Evolutionary conservation across 768 basidiomycete genomes (phyloP).

Genomic region (Lactifluus pinguis): DNA sequence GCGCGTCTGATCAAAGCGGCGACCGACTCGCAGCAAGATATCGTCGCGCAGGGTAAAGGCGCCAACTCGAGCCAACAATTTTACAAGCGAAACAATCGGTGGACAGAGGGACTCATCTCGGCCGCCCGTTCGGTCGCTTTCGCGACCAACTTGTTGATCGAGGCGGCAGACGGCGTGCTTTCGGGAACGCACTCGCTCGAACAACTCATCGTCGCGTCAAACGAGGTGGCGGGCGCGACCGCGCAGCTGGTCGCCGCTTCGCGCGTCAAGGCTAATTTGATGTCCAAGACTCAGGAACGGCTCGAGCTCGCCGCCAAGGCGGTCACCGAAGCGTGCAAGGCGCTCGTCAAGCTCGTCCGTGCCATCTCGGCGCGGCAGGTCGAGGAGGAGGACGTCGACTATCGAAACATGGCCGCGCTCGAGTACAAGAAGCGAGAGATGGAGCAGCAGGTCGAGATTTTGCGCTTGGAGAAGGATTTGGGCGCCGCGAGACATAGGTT

Average conservation of each 20-base stretch:
- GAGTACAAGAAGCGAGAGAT: conserved; percentile 98
- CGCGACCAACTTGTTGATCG: conserved; percentile 90
- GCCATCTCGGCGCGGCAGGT: conserved; percentile 79
- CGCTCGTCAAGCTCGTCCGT: conserved; percentile 94
- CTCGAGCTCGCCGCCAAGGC: conserved; percentile 96
- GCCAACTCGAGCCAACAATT: conserved; percentile 91
- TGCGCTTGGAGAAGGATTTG: conserved; percentile 92
- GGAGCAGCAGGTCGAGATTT: conserved; percentile 99
- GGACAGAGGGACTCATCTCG: conserved; percentile 98
- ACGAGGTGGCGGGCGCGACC: conserved; percentile 94
- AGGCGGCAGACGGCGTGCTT: conserved; percentile 94
- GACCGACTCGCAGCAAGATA: no score
- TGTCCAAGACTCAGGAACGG: conserved; percentile 97
- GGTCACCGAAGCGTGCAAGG: conserved; percentile 95
- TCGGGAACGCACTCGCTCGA: conserved; percentile 95
- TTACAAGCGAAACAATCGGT: conserved; percentile 99
- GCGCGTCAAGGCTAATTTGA: conserved; percentile 94
- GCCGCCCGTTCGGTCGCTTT: conserved; percentile 98
- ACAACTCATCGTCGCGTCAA: conserved; percentile 99
- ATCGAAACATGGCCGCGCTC: conserved; percentile 84
- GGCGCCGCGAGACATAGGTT: conserved; percentile 76
- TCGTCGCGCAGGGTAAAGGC: conserved; percentile 79
- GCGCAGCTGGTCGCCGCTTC: conserved; percentile 98
- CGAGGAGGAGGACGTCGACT: conserved; percentile 72
- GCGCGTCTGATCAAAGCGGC: no score